Evolutionary conservation across 129 eudicot species (phyloP), one percentile per base, ranked within the genome.

Genomic region (Deinandra increscens): DNA sequence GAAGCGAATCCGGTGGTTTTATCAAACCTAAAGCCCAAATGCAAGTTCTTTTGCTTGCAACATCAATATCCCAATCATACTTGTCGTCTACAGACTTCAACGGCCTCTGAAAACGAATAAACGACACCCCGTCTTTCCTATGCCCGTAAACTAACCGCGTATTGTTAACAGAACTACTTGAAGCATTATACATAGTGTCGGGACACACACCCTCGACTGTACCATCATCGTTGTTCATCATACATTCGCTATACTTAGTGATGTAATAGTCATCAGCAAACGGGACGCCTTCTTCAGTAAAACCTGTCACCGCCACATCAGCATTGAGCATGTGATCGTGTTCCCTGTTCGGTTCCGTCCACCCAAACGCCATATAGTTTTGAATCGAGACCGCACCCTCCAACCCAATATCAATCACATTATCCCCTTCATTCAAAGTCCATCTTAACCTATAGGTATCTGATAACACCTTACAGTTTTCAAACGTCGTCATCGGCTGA

Each of bases 341-440:
- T 6, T 82, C 86, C 8, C 88, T 66, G 46, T 75, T 80, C 0
- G 90, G 91, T 67, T 85, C 84, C 0, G 98, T 95, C 98, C 98
- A 93, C 39, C 98, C 98, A 48, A 93, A 93, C 9, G 90, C 98
- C 98, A 93, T 84, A 62, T 93, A 93, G 72, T 93, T 76, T 86
- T 84, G 91, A 79, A 79, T 77, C 63, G 84, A 89, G 17, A 82
- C 82, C 9, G 85, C 98, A 15, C 88, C 96, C 74, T 93, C 98
- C 78, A 93, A 81, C 23, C 98, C 96, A 23, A 93, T 85, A 75
- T 89, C 98, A 42, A 93, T 83, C 80, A 70, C 50, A 72, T 78
- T 67, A 46, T 84, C 87, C 37, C 79, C 79, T 44, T 79, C 85
- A 48, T 63, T 84, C 70, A 89, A 70, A 9, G 90, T 89, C 98